phyloP scores from a whole-genome alignment of 164 flowering plant genomes.

The Warburgia ugandensis region DNA sequence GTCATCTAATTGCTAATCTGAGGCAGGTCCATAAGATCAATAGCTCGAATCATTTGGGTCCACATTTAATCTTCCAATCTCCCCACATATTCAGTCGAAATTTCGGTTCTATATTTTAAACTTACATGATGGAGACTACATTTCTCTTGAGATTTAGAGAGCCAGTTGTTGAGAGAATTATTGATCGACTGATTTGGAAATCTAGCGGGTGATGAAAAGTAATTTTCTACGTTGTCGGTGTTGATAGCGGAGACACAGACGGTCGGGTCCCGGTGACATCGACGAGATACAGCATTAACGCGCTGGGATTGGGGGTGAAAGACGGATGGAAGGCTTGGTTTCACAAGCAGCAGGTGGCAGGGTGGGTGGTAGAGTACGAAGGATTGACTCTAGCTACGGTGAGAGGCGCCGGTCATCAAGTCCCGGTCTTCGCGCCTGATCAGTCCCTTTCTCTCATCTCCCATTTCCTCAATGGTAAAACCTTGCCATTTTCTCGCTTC shows the following conservation, averaged over 20 bases:
- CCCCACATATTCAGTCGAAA: too few species aligned
- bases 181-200: too few species aligned
- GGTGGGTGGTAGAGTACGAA: conserved; percentile 35
- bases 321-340: conserved; percentile 38
- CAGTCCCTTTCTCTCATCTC: conserved; percentile 39
- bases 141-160: too few species aligned
- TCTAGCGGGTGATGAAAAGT: too few species aligned
- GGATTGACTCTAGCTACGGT: conserved; percentile 39
- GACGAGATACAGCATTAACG: conserved; percentile 24
- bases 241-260: conserved; percentile 47
- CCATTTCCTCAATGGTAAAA: conserved; percentile 28
- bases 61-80: too few species aligned
- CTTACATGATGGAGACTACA: too few species aligned
- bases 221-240: too few species aligned
- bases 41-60: too few species aligned
- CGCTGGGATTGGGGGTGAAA: conserved; percentile 16
- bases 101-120: too few species aligned
- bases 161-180: neutral
- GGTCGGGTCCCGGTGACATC: conserved; percentile 29
- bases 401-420: conserved; percentile 38
- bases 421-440: conserved; percentile 31
- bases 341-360: conserved; percentile 32
- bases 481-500: conserved; percentile 26
- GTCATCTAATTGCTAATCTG: too few species aligned
- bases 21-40: too few species aligned